Conservation (phyloP, 2,329 filamentous ascomycete genomes). For the Trichoderma citrinoviride region DNA sequence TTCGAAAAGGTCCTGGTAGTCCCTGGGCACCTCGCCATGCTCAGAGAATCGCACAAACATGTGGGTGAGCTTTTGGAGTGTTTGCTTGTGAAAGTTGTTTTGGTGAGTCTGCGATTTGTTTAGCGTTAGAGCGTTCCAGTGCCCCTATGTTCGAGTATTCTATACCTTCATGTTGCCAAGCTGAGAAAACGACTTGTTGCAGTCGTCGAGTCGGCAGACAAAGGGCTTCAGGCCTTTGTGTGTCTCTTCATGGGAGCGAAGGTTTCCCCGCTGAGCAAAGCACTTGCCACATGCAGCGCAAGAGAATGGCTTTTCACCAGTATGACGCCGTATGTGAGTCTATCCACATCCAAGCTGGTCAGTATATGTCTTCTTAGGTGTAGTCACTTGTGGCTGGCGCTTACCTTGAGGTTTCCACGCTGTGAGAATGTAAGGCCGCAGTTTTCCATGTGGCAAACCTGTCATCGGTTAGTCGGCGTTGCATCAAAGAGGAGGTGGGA, state of each 20-base stretch:
- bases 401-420: slow-evolving; percentile 82
- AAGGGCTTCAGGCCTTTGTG: slow-evolving; percentile 77
- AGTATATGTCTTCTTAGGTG: neutral
- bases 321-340: slow-evolving; percentile 86
- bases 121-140: neutral
- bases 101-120: slow-evolving; percentile 66
- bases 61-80: slow-evolving; percentile 64
- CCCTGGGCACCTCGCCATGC: slow-evolving; percentile 53
- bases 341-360: slow-evolving; percentile 34
- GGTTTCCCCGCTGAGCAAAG: slow-evolving; percentile 83
- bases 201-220: slow-evolving; percentile 76
- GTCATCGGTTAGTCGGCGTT: slow-evolving; percentile 28
- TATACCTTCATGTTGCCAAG: slow-evolving; percentile 85
- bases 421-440: slow-evolving; percentile 86
- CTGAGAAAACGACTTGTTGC: slow-evolving; percentile 84
- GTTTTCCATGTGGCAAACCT: slow-evolving; percentile 66
- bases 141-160: slow-evolving; percentile 45
- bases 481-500: neutral
- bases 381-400: slow-evolving; percentile 23
- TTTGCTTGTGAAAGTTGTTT: slow-evolving; percentile 86
- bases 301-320: slow-evolving; percentile 78
- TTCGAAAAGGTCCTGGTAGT: slow-evolving; percentile 73
- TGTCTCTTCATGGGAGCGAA: slow-evolving; percentile 78
- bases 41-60: slow-evolving; percentile 68
- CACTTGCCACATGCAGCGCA: slow-evolving; percentile 77